Percentiles rank a stretch among this genome's conserved stretches.
Evolutionary conservation across 345 rosid species (phyloP).

Genomic region (Gossypium herbaceum): DNA sequence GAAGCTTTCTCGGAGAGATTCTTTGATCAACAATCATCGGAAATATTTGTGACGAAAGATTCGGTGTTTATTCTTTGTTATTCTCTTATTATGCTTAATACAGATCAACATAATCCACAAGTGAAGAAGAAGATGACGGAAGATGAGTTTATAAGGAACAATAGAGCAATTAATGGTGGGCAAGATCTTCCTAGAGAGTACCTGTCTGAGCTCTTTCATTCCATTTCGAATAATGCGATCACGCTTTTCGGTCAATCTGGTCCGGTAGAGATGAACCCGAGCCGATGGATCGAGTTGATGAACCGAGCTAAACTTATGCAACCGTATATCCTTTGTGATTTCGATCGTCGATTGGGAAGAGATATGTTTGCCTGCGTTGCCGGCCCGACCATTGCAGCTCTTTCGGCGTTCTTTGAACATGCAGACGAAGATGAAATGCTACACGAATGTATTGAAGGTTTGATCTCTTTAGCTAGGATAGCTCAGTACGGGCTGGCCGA

Average conservation of each 20-base stretch:
- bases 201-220: conserved; percentile 74
- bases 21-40: conserved; percentile 61
- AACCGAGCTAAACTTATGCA: conserved; percentile 45
- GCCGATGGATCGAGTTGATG: conserved; percentile 73
- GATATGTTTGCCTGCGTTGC: conserved; percentile 89
- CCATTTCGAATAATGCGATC: conserved; percentile 61
- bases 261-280: conserved; percentile 61
- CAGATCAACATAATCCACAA: conserved; percentile 91
- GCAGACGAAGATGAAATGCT: conserved; percentile 84
- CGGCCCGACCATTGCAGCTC: conserved; percentile 81
- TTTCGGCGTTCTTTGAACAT: conserved; percentile 82
- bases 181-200: conserved; percentile 90
- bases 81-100: conserved; percentile 92
- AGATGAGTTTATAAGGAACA: conserved; percentile 87
- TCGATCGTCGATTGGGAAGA: conserved; percentile 65
- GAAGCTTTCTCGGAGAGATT: conserved; percentile 79
- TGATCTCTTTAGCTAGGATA: conserved; percentile 76
- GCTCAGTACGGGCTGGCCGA: conserved; percentile 79
- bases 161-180: conserved; percentile 77
- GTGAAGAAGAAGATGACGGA: conserved; percentile 95
- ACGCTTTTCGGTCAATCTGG: conserved; percentile 48
- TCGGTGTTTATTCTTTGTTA: conserved; percentile 70
- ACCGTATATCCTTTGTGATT: conserved; percentile 50
- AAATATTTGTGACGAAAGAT: conserved; percentile 69
- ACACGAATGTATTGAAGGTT: conserved; percentile 85